These are phyloP conservation scores for Globisporangium orthogonon DNA, from an alignment of 352 stramenopile species.

Conservation along the genomic window DNA sequence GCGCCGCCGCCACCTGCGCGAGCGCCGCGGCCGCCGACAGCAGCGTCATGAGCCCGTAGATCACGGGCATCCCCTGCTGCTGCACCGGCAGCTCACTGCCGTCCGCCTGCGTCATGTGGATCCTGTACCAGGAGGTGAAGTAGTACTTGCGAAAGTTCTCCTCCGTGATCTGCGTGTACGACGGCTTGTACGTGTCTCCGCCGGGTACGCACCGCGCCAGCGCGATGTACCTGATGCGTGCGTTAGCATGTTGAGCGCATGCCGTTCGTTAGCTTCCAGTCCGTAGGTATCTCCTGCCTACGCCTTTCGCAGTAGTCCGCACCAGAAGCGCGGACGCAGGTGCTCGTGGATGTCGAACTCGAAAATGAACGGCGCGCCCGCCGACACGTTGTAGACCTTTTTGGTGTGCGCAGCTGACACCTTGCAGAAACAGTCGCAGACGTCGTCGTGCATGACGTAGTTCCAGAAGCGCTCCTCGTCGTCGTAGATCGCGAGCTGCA, in stretches of 20 bases:
- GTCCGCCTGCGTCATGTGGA: constrained; percentile 71
- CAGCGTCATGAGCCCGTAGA: constrained; percentile 46
- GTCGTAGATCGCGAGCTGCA: constrained; percentile 77
- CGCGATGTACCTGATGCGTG: constrained; percentile 37
- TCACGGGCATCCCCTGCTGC: constrained; percentile 42
- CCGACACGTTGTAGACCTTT: constrained; percentile 55
- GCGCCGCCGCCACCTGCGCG: constrained; percentile 40
- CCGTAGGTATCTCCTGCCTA: too few relatives aligned
- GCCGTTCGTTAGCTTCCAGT: background rate
- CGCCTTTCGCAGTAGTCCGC: background rate
- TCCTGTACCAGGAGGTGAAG: constrained; percentile 70
- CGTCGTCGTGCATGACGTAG: constrained; percentile 54
- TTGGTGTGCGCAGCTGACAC: constrained; percentile 62
- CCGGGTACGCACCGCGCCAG: constrained; percentile 63
- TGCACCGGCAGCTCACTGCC: constrained; percentile 64
- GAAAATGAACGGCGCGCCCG: constrained; percentile 43
- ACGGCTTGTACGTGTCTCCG: constrained; percentile 50
- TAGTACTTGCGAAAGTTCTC: constrained; percentile 69
- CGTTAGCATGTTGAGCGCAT: background rate
- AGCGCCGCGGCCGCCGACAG: constrained; percentile 26
- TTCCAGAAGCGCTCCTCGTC: constrained; percentile 77
- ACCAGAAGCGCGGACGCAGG: constrained; percentile 62
- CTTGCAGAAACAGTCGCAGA: constrained; percentile 71
- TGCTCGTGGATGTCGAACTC: constrained; percentile 59
- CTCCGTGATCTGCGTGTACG: constrained; percentile 64